These are phyloP conservation scores for Collariella sp. DNA, from an alignment of 495 filamentous ascomycete genomes.

Conservation along the genomic window DNA sequence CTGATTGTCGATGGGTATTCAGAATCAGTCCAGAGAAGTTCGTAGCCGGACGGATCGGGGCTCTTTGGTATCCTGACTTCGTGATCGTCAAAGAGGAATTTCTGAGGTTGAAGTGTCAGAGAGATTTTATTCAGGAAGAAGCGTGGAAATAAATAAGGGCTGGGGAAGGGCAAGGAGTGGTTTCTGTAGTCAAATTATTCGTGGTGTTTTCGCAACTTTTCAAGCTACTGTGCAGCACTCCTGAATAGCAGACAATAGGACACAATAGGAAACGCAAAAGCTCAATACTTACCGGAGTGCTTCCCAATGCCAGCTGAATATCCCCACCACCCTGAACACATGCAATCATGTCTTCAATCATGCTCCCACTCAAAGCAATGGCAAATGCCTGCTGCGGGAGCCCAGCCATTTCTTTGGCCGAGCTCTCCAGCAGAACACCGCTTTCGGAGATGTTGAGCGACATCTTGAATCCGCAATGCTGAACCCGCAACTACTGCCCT, in stretches of 20 bases:
- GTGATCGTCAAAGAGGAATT: constrained; percentile 32
- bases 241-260: constrained; percentile 16
- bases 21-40: constrained; percentile 35
- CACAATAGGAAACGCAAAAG: constrained; percentile 13
- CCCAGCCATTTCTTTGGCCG: constrained; percentile 24
- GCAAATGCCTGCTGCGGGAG: constrained; percentile 49
- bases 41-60: constrained; percentile 32
- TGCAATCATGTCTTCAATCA: constrained; percentile 63
- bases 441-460: constrained; percentile 34
- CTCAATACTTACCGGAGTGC: constrained; percentile 44
- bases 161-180: background rate
- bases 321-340: constrained; percentile 54
- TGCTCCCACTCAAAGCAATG: constrained; percentile 53
- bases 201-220: constrained; percentile 6
- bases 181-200: background rate
- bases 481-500: background rate
- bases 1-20: constrained; percentile 23
- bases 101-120: constrained; percentile 24
- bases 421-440: constrained; percentile 40
- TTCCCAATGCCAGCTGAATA: constrained; percentile 49
- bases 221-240: constrained; percentile 9
- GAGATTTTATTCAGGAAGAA: background rate
- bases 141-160: background rate
- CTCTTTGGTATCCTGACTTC: constrained; percentile 30
- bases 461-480: constrained; percentile 21